Conservation (phyloP, 1,139 yeast genomes). For the Pichia sp. region DNA sequence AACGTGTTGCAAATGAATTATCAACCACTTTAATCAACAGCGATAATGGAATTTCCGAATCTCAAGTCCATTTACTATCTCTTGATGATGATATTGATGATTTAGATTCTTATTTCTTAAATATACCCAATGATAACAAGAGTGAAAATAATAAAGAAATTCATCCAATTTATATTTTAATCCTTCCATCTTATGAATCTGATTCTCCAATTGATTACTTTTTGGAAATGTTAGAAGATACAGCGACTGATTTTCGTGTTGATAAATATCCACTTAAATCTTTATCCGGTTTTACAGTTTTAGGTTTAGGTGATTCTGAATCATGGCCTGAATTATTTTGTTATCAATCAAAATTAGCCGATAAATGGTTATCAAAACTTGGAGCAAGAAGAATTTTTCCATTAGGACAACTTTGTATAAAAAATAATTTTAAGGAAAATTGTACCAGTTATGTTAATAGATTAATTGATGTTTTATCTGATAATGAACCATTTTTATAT, state of each 20-base stretch:
- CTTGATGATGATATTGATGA: conserved; percentile 80
- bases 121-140: conserved; percentile 43
- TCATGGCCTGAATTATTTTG: conserved; percentile 84
- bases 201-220: conserved; percentile 90
- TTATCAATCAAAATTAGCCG: conserved; percentile 75
- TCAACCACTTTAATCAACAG: conserved; percentile 32
- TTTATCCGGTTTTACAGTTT: conserved; percentile 72
- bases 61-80: conserved; percentile 53
- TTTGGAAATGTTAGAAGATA: conserved; percentile 72
- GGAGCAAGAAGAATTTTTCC: conserved; percentile 86
- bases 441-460: conserved; percentile 63
- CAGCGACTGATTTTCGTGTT: conserved; percentile 76
- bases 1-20: conserved; percentile 56
- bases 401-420: conserved; percentile 78
- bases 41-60: conserved; percentile 30
- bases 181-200: conserved; percentile 86
- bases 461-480: conserved; percentile 53
- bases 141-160: conserved; percentile 31
- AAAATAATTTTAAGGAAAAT: conserved; percentile 56
- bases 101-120: conserved; percentile 72
- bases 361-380: conserved; percentile 68
- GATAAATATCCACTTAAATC: conserved; percentile 70
- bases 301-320: conserved; percentile 85
- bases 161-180: conserved; percentile 58
- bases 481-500: conserved; percentile 58